Conservation (phyloP, 2,329 filamentous ascomycete genomes). For the Colletotrichum sp. region DNA sequence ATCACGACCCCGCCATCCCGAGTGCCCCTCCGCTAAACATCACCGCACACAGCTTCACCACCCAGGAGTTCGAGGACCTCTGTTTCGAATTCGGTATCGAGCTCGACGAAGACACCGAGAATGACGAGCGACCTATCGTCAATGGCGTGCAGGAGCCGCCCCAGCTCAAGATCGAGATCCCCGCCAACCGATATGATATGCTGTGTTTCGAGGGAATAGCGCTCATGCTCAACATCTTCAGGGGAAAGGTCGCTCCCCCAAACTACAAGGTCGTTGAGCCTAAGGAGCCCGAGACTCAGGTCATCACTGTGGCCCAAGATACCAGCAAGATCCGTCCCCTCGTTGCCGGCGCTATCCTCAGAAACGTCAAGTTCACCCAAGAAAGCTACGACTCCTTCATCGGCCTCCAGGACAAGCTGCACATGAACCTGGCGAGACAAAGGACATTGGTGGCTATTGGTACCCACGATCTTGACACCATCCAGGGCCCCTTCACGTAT, state of each 20-base stretch:
- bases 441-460: constrained; percentile 95
- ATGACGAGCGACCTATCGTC: constrained; percentile 74
- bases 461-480: constrained; percentile 93
- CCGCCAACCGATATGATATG: constrained; percentile 93
- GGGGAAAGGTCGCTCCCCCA: constrained; percentile 75
- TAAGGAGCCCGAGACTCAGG: constrained; percentile 74
- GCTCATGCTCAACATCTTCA: constrained; percentile 95
- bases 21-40: constrained; percentile 18
- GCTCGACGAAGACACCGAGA: constrained; percentile 92
- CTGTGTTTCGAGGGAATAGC: constrained; percentile 97
- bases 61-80: constrained; percentile 93
- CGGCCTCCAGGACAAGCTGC: constrained; percentile 94
- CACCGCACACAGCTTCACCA: constrained; percentile 73
- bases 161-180: constrained; percentile 97
- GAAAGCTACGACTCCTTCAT: constrained; percentile 98
- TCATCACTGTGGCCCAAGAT: constrained; percentile 77
- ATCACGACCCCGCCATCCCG: constrained; percentile 14
- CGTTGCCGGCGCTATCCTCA: constrained; percentile 86
- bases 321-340: constrained; percentile 84
- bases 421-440: constrained; percentile 93
- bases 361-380: constrained; percentile 90
- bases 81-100: constrained; percentile 99
- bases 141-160: constrained; percentile 85
- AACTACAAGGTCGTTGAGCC: constrained; percentile 81
- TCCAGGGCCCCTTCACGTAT: constrained; percentile 95